Base-by-base conservation (phyloP, 1,284 basidiomycete species). In the Cutaneotrichosporon cyanovorans region DNA sequence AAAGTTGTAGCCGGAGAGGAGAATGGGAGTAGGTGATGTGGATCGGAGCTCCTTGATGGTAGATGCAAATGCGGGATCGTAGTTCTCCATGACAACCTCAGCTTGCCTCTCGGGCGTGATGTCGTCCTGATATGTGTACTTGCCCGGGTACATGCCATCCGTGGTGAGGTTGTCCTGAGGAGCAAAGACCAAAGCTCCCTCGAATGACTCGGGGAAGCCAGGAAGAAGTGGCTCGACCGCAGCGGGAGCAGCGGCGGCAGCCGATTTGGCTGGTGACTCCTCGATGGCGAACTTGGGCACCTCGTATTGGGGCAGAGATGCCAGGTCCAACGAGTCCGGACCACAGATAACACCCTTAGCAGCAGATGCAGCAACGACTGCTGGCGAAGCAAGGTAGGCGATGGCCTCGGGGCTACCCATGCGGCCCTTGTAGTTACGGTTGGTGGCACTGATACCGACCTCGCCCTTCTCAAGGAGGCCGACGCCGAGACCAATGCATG, bases 91-190 rank as follows among this genome's bases (percentile, higher is more conserved):
- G 28, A 97, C 93, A n/a, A 98, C 87, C 63, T 95, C 81, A 1
- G 91, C 92, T 70, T 98, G 93, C 23, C 84, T 81, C 56, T 84
- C 83, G 30, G 92, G 87, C 0, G 93, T 97, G 64, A 99, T 96
- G 66, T 97, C 95, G 69, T 99, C 93, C 71, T 96, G 91, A 73
- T 99, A 98, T 0, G 95, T 99, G 73, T 99, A 99, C 72, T 97
- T 99, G 30, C 93, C 95, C 0, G 93, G 95, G 74, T 99, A 99
- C 66, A 99, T 90, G 5, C 88, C 95, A 65, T 99, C 93, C 1
- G 93, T 99, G 69, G 93, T 98, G 48, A 99, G 73, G 69, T 99
- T 99, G 71, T 98, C 93, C 65, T 97, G 91, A 0, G 95, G 93
- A 0, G 84, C 81, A 63, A 97, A 99, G 40, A 97, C 76, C 8